These are phyloP conservation scores for Neurospora tetrasperma DNA, from an alignment of 495 filamentous ascomycete genomes.

Conservation along the genomic window DNA sequence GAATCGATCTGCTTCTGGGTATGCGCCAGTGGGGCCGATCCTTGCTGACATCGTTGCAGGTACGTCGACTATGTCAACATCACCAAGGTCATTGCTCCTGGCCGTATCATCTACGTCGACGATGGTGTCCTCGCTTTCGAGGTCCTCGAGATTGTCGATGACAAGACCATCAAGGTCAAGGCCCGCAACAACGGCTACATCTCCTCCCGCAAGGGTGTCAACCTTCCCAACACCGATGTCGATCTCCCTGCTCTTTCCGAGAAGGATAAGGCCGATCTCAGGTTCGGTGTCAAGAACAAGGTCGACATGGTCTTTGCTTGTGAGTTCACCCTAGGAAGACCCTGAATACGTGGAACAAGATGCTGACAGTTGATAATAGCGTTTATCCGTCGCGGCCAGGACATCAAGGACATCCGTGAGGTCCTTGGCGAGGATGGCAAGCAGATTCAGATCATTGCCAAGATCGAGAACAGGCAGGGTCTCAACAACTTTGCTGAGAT, in stretches of 20 bases:
- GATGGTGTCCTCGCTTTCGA: slow-evolving; percentile 95
- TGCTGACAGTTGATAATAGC: slow-evolving; percentile 23
- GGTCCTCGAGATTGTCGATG: slow-evolving; percentile 77
- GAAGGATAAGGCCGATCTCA: slow-evolving; percentile 89
- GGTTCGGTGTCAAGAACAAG: slow-evolving; percentile 93
- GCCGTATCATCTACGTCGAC: slow-evolving; percentile 95
- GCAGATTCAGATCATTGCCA: slow-evolving; percentile 98
- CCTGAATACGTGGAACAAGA: not conserved
- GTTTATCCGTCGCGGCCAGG: slow-evolving; percentile 86
- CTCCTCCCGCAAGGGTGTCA: slow-evolving; percentile 96
- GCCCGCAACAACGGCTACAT: slow-evolving; percentile 97
- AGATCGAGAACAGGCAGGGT: slow-evolving; percentile 99
- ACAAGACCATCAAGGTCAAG: slow-evolving; percentile 71
- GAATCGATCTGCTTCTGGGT: not conserved
- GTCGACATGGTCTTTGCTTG: slow-evolving; percentile 98
- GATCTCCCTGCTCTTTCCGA: slow-evolving; percentile 96
- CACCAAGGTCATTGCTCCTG: slow-evolving; percentile 90
- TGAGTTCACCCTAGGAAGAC: slow-evolving; percentile 1
- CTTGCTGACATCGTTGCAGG: slow-evolving; percentile 39
- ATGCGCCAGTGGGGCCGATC: not conserved
- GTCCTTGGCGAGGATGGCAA: slow-evolving; percentile 86
- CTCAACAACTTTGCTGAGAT: slow-evolving; percentile 98
- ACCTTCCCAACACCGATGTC: slow-evolving; percentile 96
- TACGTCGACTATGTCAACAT: slow-evolving; percentile 99
- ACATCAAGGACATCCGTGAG: slow-evolving; percentile 85